Conservation (phyloP, 1,139 yeast species). For the Kurtzmaniella quercitrusa region DNA sequence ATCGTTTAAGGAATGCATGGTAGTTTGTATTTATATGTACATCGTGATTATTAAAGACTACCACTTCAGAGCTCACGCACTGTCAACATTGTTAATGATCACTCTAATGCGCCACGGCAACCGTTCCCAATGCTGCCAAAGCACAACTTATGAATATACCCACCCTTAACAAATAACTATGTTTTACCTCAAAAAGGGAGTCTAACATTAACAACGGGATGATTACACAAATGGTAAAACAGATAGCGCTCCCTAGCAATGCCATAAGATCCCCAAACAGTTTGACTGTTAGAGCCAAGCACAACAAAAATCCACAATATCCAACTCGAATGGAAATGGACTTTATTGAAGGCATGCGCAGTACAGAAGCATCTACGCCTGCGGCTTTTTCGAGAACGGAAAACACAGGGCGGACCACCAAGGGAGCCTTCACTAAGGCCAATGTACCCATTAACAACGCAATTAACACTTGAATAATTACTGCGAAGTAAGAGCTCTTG, state of each 20-base stretch:
- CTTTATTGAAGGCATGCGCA: slow-evolving; percentile 4
- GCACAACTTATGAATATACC: slow-evolving; percentile 45
- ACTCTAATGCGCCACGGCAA: slow-evolving; percentile 13
- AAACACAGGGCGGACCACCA: slow-evolving; percentile 36
- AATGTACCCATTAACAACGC: slow-evolving; percentile 36
- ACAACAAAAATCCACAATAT: slow-evolving; percentile 25
- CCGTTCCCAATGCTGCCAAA: slow-evolving; percentile 50
- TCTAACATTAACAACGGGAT: slow-evolving; percentile 73
- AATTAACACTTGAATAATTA: slow-evolving; percentile 24
- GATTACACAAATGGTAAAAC: slow-evolving; percentile 75
- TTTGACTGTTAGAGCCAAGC: slow-evolving; percentile 58
- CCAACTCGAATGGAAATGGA: slow-evolving; percentile 12
- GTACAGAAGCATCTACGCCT: slow-evolving; percentile 9
- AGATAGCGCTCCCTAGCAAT: slow-evolving; percentile 75
- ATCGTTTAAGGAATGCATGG: too few relatives aligned
- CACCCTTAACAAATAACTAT: slow-evolving; percentile 33
- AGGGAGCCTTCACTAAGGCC: slow-evolving; percentile 40
- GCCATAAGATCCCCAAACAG: slow-evolving; percentile 83
- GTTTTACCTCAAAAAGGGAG: slow-evolving; percentile 33
- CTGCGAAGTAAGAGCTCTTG: slow-evolving; percentile 19
- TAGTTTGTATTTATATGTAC: too few relatives aligned
- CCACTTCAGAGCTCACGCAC: too few relatives aligned
- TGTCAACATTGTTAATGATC: too few relatives aligned
- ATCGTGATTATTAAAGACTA: too few relatives aligned
- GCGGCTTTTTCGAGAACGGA: slow-evolving; percentile 34